These are phyloP conservation scores for Camelina hispida DNA, from an alignment of 345 rosid species.

Conservation along the genomic window DNA sequence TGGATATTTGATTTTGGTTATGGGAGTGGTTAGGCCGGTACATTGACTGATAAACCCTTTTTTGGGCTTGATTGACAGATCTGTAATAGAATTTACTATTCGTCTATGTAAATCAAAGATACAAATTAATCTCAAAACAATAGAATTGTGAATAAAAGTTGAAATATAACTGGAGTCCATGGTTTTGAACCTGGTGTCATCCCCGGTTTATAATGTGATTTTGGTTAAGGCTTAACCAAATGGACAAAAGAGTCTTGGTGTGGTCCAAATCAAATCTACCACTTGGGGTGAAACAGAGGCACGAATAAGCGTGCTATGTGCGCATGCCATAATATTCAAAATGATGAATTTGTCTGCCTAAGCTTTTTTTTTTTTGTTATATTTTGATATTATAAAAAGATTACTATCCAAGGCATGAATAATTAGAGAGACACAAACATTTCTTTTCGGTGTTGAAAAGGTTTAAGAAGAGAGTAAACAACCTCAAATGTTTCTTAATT, in stretches of 20 bases:
- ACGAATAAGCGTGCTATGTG: conserved; percentile 28
- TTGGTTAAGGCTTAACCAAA: conserved; percentile 25
- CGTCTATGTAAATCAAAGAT: background rate
- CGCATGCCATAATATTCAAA: conserved; percentile 29
- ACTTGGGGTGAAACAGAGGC: conserved; percentile 9
- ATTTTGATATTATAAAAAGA: background rate
- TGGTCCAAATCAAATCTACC: background rate
- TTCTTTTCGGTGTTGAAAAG: conserved; percentile 4
- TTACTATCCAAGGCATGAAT: background rate
- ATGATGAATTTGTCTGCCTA: conserved; percentile 22
- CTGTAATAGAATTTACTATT: too few species aligned
- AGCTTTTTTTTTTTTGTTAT: conserved; percentile 9
- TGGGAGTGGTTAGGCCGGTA: conserved; percentile 1
- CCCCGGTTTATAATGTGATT: conserved; percentile 3
- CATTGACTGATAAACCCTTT: background rate
- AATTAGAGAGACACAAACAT: background rate
- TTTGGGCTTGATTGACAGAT: background rate
- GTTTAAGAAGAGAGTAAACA: conserved; percentile 1
- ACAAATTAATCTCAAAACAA: background rate
- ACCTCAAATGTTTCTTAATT: too few species aligned
- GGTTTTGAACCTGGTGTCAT: background rate
- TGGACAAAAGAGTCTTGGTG: background rate
- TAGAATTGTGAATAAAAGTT: background rate
- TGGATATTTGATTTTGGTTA: background rate
- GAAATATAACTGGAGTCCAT: background rate